Evolutionary conservation across 2,329 filamentous ascomycete species (phyloP).

Genomic region (Massarina eburnea): DNA sequence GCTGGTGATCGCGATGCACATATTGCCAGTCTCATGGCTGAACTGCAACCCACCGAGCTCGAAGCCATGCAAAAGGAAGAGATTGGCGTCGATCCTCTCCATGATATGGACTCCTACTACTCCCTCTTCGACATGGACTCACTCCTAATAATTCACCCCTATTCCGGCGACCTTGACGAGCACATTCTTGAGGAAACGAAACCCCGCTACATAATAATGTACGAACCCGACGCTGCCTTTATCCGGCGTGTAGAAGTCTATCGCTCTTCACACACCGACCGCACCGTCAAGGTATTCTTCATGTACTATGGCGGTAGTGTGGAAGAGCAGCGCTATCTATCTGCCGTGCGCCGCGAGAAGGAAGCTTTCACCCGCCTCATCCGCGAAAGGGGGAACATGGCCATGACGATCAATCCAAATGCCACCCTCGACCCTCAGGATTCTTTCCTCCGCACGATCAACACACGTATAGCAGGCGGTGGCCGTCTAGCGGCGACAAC

Average conservation of each 20-base stretch:
- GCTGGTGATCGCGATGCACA: conserved; percentile 82
- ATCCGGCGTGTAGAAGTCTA: conserved; percentile 95
- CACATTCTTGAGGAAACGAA: conserved; percentile 93
- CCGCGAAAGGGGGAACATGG: conserved; percentile 91
- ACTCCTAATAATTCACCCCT: conserved; percentile 85
- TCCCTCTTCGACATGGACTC: conserved; percentile 90
- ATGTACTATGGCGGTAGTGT: conserved; percentile 95
- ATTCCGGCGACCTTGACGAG: conserved; percentile 94
- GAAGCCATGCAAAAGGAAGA: conserved; percentile 74
- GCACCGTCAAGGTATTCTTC: conserved; percentile 91
- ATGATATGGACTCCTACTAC: conserved; percentile 91
- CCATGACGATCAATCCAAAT: conserved; percentile 73
- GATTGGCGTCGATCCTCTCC: conserved; percentile 74
- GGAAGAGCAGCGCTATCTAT: conserved; percentile 91
- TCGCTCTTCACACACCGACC: conserved; percentile 86
- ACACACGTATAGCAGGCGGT: conserved; percentile 93
- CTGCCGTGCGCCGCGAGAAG: conserved; percentile 88
- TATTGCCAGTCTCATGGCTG: conserved; percentile 78
- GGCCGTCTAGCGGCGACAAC: conserved; percentile 82
- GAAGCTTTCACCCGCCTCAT: conserved; percentile 95
- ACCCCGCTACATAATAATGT: conserved; percentile 97
- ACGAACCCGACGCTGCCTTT: conserved; percentile 92
- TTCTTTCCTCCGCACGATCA: conserved; percentile 89
- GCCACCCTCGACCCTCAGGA: conserved; percentile 78
- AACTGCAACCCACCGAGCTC: conserved; percentile 77